A percentile compares a stretch with the other conserved stretches of the same genome.
phyloP scores from a whole-genome alignment of 1,284 basidiomycete species.

The Testicularia cyperi region DNA sequence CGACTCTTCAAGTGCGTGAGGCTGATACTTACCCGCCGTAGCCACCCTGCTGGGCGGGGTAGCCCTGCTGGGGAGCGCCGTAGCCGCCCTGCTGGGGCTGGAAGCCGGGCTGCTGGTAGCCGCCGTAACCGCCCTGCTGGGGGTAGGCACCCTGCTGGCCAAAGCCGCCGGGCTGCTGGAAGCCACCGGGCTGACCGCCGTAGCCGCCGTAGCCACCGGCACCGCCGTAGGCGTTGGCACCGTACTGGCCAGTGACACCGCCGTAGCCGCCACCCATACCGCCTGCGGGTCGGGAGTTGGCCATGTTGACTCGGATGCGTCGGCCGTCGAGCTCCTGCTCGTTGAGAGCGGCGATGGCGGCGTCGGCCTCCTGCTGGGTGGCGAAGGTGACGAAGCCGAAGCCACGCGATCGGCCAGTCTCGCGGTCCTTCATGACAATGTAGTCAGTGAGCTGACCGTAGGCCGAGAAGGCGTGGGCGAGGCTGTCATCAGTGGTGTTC shows the following conservation, averaged over 20 bases:
- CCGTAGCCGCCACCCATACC: constrained; percentile 54
- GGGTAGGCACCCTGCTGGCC: constrained; percentile 32
- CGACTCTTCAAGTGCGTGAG: too few species aligned
- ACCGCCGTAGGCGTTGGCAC: constrained; percentile 49
- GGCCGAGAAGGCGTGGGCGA: constrained; percentile 57
- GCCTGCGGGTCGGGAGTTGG: constrained; percentile 73
- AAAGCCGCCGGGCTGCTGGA: constrained; percentile 29
- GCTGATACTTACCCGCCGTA: constrained; percentile 33
- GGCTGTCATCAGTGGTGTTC: constrained; percentile 59
- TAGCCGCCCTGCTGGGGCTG: constrained; percentile 43
- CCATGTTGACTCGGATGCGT: constrained; percentile 85
- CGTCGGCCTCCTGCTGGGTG: constrained; percentile 70
- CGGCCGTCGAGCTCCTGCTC: constrained; percentile 93
- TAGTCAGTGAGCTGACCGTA: constrained; percentile 60
- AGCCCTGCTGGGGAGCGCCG: constrained; percentile 42
- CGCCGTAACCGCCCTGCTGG: constrained; percentile 44
- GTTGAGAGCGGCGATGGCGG: constrained; percentile 77
- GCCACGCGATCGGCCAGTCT: constrained; percentile 84
- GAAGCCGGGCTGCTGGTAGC: constrained; percentile 49
- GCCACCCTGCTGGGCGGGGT: constrained; percentile 43
- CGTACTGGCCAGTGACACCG: constrained; percentile 56
- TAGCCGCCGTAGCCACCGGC: constrained; percentile 41
- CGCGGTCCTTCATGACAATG: constrained; percentile 90
- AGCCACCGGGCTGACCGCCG: constrained; percentile 36
- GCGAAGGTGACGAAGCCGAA: constrained; percentile 79